phyloP scores from a whole-genome alignment of 495 filamentous ascomycete genomes.

The Penicillium maclennaniae region DNA sequence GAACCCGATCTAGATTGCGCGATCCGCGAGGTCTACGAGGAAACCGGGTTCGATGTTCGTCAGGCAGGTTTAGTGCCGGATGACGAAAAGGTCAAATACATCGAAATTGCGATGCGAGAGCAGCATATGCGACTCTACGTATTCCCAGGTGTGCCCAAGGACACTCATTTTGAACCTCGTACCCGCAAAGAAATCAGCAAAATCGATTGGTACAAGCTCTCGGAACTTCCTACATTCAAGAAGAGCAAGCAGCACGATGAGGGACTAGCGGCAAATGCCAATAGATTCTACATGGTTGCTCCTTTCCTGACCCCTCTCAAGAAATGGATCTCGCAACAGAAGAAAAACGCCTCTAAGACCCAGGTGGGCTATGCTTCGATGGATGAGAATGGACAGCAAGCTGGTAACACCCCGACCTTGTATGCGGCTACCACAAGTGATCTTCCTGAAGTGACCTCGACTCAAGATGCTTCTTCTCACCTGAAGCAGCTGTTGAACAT shows the following conservation, averaged over 20 bases:
- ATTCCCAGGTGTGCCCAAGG: conserved; percentile 78
- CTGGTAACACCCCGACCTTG: conserved; percentile 14
- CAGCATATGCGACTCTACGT: conserved; percentile 91
- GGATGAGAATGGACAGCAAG: conserved; percentile 28
- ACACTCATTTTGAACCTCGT: conserved; percentile 80
- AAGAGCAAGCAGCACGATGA: conserved; percentile 59
- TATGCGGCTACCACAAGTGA: conserved; percentile 29
- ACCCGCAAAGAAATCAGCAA: conserved; percentile 97
- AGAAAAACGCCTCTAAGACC: conserved; percentile 55
- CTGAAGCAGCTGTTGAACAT: conserved; percentile 63
- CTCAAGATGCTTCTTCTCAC: conserved; percentile 54
- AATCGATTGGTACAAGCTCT: conserved; percentile 87
- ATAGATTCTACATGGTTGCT: conserved; percentile 97
- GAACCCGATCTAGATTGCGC: conserved; percentile 91
- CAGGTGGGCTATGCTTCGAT: conserved; percentile 33
- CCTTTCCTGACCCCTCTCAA: conserved; percentile 83
- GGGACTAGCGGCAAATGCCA: conserved; percentile 56
- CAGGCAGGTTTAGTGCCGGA: conserved; percentile 65
- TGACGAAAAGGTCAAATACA: conserved; percentile 66
- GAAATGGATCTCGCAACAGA: conserved; percentile 85
- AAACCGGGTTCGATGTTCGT: conserved; percentile 84
- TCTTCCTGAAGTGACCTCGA: conserved; percentile 36
- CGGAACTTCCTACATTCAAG: conserved; percentile 78
- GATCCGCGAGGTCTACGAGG: conserved; percentile 89
- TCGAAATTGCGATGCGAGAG: conserved; percentile 84